Evolutionary conservation across 2,329 filamentous ascomycete species (phyloP), one percentile per base, ranked within the genome.

Genomic region (Paecilomyces formosus): DNA sequence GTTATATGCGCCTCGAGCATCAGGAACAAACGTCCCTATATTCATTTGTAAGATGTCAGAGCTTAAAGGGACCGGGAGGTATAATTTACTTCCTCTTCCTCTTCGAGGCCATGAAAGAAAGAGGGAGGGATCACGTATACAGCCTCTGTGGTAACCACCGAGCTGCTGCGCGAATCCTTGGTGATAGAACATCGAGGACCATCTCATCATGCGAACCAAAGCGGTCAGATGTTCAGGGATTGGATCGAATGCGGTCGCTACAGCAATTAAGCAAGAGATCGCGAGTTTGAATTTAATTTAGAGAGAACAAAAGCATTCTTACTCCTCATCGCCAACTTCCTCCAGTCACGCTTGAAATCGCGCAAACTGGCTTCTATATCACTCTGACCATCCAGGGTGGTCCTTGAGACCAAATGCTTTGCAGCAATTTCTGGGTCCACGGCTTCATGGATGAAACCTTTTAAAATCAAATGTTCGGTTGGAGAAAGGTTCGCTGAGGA

Each of bases 401-500:
- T 39, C 22, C 56, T 52, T 57, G 55, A 57, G 21, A 57, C 11
- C 49, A 57, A 35, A 54, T 57, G 33, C 6, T 35, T 30, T 53
- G 55, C 55, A 54, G 56, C 56, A 50, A 57, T 7, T 31, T 57
- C 56, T 13, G 56, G 24, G 33, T 55, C 52, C 7, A 50, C 52
- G 13, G 54, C 57, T 15, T 18, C 22, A 4, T 56, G 26, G 18
- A 58, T 24, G 13, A 53, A 56, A 4, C 30, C 22, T 30, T 53
- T 45, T 12, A 56, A 33, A 49, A 60, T 4, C 11, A 58, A 31
- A 31, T 58, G 58, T 56, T 60, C 58, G 49, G 56, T 58, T 24
- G 56, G 58, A 30, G 58, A 55, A 30, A 60, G 56, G 51, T 35
- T 58, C 12, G 54, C 28, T 21, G 56, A 58, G 45, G 59, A 58